Conservation (phyloP, 768 basidiomycete genomes). For the Psilocybe tampanensis region DNA sequence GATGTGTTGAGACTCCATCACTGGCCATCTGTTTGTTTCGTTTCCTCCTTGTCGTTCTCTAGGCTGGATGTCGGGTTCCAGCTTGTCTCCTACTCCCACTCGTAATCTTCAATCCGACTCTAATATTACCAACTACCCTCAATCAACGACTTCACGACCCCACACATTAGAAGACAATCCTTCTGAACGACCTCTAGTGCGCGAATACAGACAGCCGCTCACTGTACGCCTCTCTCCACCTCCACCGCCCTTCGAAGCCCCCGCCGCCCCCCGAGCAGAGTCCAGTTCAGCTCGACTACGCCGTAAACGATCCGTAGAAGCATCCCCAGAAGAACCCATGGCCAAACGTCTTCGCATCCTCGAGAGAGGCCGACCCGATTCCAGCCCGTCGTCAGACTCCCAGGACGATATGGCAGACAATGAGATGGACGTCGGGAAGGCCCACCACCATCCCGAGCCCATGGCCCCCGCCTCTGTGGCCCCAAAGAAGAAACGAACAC, state of each 20-base stretch:
- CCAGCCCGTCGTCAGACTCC: constrained; percentile 51
- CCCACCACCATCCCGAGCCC: constrained; percentile 38
- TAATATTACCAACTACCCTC: constrained; percentile 36
- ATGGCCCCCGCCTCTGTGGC: constrained; percentile 40
- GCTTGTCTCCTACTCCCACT: constrained; percentile 14
- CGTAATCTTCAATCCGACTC: constrained; percentile 40
- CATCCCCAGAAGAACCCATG: constrained; percentile 39
- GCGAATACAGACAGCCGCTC: constrained; percentile 27
- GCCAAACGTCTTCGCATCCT: constrained; percentile 45
- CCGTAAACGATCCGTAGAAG: constrained; percentile 28
- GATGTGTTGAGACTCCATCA: constrained; percentile 48
- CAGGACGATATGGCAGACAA: constrained; percentile 62
- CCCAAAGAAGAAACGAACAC: constrained; percentile 81
- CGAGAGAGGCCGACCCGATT: constrained; percentile 26
- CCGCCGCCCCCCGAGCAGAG: constrained; percentile 14
- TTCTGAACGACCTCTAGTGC: constrained; percentile 38
- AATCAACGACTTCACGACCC: constrained; percentile 45
- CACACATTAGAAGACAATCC: constrained; percentile 38
- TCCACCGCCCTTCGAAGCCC: constrained; percentile 26
- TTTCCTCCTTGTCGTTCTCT: constrained; percentile 15
- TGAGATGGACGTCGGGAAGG: constrained; percentile 51
- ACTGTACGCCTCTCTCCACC: constrained; percentile 31
- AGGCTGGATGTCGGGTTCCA: constrained; percentile 1
- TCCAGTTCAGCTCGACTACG: constrained; percentile 25
- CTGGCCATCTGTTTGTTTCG: constrained; percentile 36